Evolutionary conservation across 2,329 filamentous ascomycete species (phyloP).

Genomic region (Metarhizium rileyi): DNA sequence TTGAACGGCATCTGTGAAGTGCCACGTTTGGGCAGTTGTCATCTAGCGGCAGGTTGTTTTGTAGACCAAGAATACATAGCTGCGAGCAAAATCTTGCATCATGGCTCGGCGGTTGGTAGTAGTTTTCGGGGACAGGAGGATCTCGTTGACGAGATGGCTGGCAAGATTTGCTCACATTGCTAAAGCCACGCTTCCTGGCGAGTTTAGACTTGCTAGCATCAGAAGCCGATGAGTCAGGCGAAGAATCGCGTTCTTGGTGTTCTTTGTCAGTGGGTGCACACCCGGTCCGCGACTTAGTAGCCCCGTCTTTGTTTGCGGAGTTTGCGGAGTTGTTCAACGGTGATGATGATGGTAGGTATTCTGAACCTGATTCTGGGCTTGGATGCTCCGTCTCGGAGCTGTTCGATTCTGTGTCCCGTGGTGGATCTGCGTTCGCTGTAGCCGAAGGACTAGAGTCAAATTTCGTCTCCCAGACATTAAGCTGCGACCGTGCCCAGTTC

Average conservation of each 20-base stretch:
- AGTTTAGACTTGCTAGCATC: neutral
- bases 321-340: neutral
- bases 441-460: neutral
- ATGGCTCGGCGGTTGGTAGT: neutral
- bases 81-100: neutral
- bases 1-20: neutral
- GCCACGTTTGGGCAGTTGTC: conserved; percentile 1
- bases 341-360: neutral
- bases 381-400: neutral
- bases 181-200: neutral
- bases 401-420: neutral
- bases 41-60: neutral
- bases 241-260: neutral
- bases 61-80: neutral
- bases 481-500: neutral
- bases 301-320: neutral
- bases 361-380: neutral
- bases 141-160: too few relatives aligned
- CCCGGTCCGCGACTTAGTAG: neutral
- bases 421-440: neutral
- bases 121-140: neutral
- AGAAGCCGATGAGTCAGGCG: neutral
- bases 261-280: neutral
- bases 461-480: neutral
- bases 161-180: neutral